phyloP scores from a whole-genome alignment of 78 protist genomes.

The Cavenderia fasciculata region DNA sequence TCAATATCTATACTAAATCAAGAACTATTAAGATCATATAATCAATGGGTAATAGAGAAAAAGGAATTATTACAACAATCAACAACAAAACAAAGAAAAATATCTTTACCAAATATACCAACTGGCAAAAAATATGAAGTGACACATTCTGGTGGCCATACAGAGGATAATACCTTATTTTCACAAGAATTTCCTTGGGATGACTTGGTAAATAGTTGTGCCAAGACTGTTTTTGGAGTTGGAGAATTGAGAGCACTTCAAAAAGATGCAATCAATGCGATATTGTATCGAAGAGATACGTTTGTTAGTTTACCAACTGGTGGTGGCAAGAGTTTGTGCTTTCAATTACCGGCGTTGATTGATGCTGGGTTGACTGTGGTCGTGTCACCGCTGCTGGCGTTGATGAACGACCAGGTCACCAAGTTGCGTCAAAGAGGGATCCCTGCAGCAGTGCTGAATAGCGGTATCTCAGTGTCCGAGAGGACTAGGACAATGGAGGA shows the following conservation, averaged over 20 bases:
- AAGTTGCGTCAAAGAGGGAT: neutral
- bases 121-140: no score
- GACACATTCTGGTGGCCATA: neutral
- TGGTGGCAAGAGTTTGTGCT: conserved; percentile 97
- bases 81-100: neutral
- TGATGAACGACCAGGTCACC: conserved; percentile 98
- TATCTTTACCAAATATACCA: neutral
- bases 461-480: neutral
- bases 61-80: neutral
- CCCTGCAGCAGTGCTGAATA: conserved; percentile 10
- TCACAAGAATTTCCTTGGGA: conserved; percentile 28
- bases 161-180: neutral
- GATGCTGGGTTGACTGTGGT: conserved; percentile 41
- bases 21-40: neutral
- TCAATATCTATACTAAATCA: neutral
- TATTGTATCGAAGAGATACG: conserved; percentile 63
- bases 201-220: conserved; percentile 10
- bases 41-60: neutral
- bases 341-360: conserved; percentile 52
- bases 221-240: conserved; percentile 25
- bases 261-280: conserved; percentile 61
- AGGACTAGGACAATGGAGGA: neutral
- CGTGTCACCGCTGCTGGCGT: conserved; percentile 97
- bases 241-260: conserved; percentile 81
- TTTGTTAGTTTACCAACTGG: conserved; percentile 96